Percentiles rank a stretch among this genome's conserved stretches.
phyloP scores from a whole-genome alignment of 2,329 filamentous ascomycete species.

The Alternaria longipes region DNA sequence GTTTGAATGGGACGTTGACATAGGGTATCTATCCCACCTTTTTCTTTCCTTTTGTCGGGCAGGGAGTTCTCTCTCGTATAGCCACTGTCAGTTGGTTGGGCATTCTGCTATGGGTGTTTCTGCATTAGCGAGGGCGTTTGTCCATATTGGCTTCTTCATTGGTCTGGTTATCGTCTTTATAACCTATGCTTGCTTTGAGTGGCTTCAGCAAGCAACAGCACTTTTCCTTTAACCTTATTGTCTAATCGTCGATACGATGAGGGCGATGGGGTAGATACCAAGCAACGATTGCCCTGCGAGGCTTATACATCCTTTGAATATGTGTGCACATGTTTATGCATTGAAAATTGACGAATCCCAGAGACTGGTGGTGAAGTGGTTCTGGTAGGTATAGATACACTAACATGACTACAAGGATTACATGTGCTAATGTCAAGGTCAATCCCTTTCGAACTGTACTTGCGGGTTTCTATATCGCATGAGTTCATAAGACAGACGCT shows the following conservation, averaged over 20 bases:
- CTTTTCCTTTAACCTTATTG: background rate
- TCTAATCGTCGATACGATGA: slow-evolving; percentile 2
- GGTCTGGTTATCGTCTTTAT: background rate
- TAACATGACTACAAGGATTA: background rate
- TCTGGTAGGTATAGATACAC: background rate
- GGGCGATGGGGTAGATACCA: background rate
- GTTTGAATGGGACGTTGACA: background rate
- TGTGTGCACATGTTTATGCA: background rate
- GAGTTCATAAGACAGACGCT: too few species aligned
- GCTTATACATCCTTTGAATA: slow-evolving; percentile 2
- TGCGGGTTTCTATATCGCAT: too few species aligned
- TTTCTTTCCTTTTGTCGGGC: slow-evolving; percentile 7
- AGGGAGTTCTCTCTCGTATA: slow-evolving; percentile 6
- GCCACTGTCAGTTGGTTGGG: slow-evolving; percentile 2
- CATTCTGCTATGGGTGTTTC: slow-evolving; percentile 26
- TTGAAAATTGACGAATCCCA: too few species aligned
- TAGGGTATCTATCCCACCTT: background rate
- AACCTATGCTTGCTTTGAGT: background rate
- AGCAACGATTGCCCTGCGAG: slow-evolving; percentile 15
- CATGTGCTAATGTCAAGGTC: too few species aligned
- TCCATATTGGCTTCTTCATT: background rate
- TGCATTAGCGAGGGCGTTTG: slow-evolving; percentile 47
- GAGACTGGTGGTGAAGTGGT: too few species aligned
- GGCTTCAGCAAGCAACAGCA: background rate
- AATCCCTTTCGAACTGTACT: too few species aligned